These are phyloP conservation scores for Pascua sp. DNA, from an alignment of 1,284 basidiomycete genomes.

Conservation along the genomic window DNA sequence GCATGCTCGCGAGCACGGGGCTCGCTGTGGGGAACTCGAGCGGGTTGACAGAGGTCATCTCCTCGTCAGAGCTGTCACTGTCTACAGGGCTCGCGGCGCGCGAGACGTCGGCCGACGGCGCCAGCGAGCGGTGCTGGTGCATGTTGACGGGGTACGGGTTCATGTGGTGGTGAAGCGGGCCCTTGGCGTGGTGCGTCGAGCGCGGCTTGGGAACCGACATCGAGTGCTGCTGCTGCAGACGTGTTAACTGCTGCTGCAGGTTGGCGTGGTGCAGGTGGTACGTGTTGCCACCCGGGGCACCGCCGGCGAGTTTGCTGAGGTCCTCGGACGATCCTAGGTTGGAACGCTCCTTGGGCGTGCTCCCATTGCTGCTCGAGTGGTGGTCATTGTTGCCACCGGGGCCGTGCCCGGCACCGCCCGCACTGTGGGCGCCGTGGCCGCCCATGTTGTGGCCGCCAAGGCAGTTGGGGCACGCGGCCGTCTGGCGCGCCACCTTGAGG, in stretches of 20 bases:
- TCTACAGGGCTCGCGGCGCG: constrained; percentile 41
- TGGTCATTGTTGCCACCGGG: constrained; percentile 30
- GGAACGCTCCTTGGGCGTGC: constrained; percentile 46
- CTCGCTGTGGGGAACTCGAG: constrained; percentile 10
- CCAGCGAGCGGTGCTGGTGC: constrained; percentile 29
- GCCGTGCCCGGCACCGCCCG: constrained; percentile 26
- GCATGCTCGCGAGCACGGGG: constrained; percentile 77
- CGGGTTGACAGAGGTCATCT: constrained; percentile 17
- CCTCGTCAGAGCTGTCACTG: constrained; percentile 46
- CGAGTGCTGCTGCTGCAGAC: constrained; percentile 40
- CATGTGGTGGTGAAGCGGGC: constrained; percentile 22
- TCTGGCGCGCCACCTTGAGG: constrained; percentile 50
- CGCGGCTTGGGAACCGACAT: constrained; percentile 12
- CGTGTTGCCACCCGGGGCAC: constrained; percentile 18
- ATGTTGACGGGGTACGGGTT: constrained; percentile 42
- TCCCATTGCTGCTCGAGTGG: constrained; percentile 38
- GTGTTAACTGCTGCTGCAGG: constrained; percentile 35
- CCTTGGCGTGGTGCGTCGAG: constrained; percentile 9
- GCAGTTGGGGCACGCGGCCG: constrained; percentile 49
- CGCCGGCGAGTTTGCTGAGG: constrained; percentile 28
- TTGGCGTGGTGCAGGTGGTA: constrained; percentile 40
- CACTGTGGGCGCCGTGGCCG: constrained; percentile 19
- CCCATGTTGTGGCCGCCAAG: constrained; percentile 30
- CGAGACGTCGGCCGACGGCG: constrained; percentile 41
- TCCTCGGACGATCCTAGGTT: constrained; percentile 32